phyloP scores from a whole-genome alignment of 208 protist species.

The Tritrichomonas foetus region DNA sequence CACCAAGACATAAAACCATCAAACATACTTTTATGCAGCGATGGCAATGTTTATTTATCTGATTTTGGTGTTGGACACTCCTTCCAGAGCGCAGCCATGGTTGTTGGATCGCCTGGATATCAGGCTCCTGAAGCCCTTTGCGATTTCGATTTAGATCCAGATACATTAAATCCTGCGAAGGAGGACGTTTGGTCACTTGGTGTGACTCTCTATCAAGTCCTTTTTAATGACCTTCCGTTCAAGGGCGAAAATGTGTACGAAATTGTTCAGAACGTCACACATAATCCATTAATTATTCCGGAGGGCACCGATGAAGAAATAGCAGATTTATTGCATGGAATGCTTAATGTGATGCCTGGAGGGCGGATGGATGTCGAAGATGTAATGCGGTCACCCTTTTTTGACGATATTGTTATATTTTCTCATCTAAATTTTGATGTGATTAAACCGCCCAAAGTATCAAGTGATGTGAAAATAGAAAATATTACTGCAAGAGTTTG shows the following conservation, averaged over 20 bases:
- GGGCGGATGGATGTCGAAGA: not conserved
- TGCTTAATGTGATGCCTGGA: not conserved
- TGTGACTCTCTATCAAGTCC: not conserved
- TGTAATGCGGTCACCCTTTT: no score
- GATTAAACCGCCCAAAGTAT: no score
- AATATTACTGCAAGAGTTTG: no score
- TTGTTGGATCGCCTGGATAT: not conserved
- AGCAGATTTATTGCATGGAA: not conserved
- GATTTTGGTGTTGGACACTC: slow-evolving; percentile 24
- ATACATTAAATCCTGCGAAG: not conserved
- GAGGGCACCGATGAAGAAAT: not conserved
- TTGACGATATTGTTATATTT: no score
- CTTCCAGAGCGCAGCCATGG: slow-evolving; percentile 24
- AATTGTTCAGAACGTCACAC: not conserved
- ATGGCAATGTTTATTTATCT: not conserved
- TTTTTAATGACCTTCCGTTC: not conserved
- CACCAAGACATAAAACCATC: slow-evolving; percentile 38
- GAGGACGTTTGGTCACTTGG: slow-evolving; percentile 1
- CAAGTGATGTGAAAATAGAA: no score
- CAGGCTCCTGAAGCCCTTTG: slow-evolving; percentile 6
- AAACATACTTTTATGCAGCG: not conserved
- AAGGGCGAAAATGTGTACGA: slow-evolving; percentile 10
- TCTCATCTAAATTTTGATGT: no score
- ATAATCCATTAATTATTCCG: not conserved
- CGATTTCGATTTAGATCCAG: not conserved